These are phyloP conservation scores for Boletus pseudo-olivaceus DNA, from an alignment of 768 basidiomycete genomes.

Conservation along the genomic window DNA sequence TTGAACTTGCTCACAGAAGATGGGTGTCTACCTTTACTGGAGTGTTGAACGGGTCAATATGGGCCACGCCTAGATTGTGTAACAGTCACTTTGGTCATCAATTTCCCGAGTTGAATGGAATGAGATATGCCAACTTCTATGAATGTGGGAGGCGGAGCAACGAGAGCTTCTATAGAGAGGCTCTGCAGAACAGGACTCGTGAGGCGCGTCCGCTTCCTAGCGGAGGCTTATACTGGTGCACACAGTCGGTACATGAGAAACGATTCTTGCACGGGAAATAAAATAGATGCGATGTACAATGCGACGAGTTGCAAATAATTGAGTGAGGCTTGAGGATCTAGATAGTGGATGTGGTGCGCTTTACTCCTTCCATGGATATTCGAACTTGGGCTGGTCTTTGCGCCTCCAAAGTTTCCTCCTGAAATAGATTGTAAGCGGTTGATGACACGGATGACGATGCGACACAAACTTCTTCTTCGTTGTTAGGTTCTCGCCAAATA, in stretches of 20 bases:
- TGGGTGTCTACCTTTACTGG: neutral
- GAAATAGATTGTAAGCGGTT: conserved; percentile 10
- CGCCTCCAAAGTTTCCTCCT: conserved; percentile 93
- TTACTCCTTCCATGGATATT: conserved; percentile 84
- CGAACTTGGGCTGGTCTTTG: conserved; percentile 80
- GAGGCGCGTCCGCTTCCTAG: neutral
- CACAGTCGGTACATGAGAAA: neutral
- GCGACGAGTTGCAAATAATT: neutral
- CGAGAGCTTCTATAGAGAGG: neutral
- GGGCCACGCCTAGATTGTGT: neutral
- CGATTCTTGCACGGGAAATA: neutral
- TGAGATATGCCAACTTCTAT: neutral
- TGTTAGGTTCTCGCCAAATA: conserved; percentile 77
- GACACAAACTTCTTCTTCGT: conserved; percentile 86
- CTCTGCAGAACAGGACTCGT: neutral
- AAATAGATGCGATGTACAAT: neutral
- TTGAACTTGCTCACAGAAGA: neutral
- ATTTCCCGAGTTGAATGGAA: neutral
- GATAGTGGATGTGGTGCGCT: conserved; percentile 12
- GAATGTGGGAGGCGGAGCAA: neutral
- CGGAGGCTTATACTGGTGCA: neutral
- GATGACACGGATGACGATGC: neutral
- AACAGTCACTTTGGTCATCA: neutral
- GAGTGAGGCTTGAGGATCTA: neutral
- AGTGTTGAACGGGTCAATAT: neutral